These are phyloP conservation scores for Artemisia annua DNA, from an alignment of 129 eudicot species.

Conservation along the genomic window DNA sequence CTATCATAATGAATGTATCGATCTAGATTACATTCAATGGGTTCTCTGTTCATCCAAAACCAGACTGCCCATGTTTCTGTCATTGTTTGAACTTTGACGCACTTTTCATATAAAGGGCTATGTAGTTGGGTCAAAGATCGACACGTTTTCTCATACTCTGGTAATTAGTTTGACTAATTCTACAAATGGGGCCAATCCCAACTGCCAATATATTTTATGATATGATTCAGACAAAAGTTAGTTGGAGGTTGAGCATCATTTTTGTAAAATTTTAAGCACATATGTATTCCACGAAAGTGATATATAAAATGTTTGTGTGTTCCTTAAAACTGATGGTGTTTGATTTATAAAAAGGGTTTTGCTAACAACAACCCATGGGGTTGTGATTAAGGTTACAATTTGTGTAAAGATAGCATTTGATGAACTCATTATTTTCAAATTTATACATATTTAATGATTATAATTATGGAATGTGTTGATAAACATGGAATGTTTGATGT, in stretches of 20 bases:
- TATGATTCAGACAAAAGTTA: not conserved
- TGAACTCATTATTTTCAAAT: no score
- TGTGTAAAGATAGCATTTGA: no score
- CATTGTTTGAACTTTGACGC: not conserved
- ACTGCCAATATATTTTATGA: slow-evolving; percentile 18
- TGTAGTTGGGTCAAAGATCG: not conserved
- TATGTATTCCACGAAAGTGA: no score
- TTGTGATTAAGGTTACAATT: no score
- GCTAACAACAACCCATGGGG: no score
- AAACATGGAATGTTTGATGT: no score
- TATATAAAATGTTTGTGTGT: no score
- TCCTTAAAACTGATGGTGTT: no score
- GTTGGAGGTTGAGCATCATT: not conserved
- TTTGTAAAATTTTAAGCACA: not conserved
- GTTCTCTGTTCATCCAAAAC: not conserved
- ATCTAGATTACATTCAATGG: not conserved
- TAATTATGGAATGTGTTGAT: no score
- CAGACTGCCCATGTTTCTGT: slow-evolving; percentile 11
- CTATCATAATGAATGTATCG: not conserved
- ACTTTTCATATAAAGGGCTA: not conserved
- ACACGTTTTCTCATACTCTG: not conserved
- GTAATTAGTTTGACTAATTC: slow-evolving; percentile 11
- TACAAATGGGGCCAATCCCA: slow-evolving; percentile 5
- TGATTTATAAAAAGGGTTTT: no score
- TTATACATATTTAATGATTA: no score